Conservation (phyloP, 768 basidiomycete genomes). For the Clitopilus hobsonii region DNA sequence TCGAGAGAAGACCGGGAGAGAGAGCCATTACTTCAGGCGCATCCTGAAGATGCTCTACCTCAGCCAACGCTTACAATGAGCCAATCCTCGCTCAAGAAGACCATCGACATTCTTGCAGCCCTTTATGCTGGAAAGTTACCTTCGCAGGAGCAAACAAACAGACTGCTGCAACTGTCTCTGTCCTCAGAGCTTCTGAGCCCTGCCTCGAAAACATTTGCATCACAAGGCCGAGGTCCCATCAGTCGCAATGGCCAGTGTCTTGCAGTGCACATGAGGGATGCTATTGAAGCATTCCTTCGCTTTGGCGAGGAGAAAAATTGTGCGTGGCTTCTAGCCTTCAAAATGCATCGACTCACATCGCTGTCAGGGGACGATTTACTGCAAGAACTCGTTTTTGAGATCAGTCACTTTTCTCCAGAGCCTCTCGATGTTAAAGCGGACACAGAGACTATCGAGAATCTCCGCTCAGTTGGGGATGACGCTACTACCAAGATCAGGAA, state of each 20-base stretch:
- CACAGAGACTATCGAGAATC: no score
- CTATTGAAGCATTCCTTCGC: constrained; percentile 26
- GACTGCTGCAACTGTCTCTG: constrained; percentile 19
- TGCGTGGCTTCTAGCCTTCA: constrained; percentile 8
- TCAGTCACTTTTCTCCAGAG: no score
- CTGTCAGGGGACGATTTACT: constrained; percentile 29
- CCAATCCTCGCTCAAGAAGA: constrained; percentile 21
- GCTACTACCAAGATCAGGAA: no score
- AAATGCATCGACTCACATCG: background rate
- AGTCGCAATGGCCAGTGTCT: constrained; percentile 24
- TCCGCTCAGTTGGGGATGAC: no score
- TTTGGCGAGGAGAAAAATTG: constrained; percentile 35
- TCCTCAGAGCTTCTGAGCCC: constrained; percentile 21
- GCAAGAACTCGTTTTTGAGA: constrained; percentile 30
- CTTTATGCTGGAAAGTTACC: constrained; percentile 34
- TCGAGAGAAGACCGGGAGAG: background rate
- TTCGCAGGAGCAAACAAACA: constrained; percentile 29
- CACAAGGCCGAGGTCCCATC: constrained; percentile 18
- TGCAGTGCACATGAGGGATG: constrained; percentile 19
- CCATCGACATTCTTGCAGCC: constrained; percentile 29
- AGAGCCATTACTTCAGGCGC: background rate
- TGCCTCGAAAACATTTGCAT: constrained; percentile 6
- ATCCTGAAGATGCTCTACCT: background rate
- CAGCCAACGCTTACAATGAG: background rate
- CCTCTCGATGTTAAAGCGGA: no score